Base-by-base conservation (phyloP, 2,329 filamentous ascomycete species). In the Ascosphaera apis region DNA sequence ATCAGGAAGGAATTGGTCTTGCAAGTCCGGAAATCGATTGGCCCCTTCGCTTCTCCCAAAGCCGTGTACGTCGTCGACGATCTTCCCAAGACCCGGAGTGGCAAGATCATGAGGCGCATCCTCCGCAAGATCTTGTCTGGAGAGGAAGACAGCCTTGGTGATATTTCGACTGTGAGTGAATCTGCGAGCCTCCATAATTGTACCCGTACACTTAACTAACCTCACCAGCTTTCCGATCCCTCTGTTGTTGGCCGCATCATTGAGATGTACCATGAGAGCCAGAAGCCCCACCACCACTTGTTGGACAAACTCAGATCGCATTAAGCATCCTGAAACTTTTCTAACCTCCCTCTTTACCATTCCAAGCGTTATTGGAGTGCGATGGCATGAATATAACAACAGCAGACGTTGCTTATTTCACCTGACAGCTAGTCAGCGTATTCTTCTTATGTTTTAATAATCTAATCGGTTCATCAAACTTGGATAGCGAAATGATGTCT, bases 81-180 rank as follows among this genome's bases (percentile, higher is more conserved):
- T 54, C 69, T 98, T 44, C 88, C 88, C 49, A 95, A 98, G 73
- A 98, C 88, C 27, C 70, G 88, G 47, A 91, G 80, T 47, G 88
- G 88, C 45, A 98, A 98, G 76, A 98, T 98, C 52, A 98, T 98
- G 88, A 72, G 88, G 43, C 75, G 88, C 44, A 91, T 98, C 52
- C 60, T 98, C 63, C 71, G 88, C 49, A 98, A 98, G 80, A 91
- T 98, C 51, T 60, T 98, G 46, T 84, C 84, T 12, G 86, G 86
- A 25, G 88, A 98, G 64, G 86, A 93, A 60, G 88, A 98, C 55
- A 84, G 91, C 59, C 66, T 98, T 37, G 88, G 88, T 47, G 88
- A 98, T 52, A 91, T 67, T 25, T 80, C 79, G 15, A 95, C 88
- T 45, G 81, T 91, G 66, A 63, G 77, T 63, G 4, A 6, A 13